Evolutionary conservation across 2,329 filamentous ascomycete genomes (phyloP).

Genomic region (Endothia cerciana): DNA sequence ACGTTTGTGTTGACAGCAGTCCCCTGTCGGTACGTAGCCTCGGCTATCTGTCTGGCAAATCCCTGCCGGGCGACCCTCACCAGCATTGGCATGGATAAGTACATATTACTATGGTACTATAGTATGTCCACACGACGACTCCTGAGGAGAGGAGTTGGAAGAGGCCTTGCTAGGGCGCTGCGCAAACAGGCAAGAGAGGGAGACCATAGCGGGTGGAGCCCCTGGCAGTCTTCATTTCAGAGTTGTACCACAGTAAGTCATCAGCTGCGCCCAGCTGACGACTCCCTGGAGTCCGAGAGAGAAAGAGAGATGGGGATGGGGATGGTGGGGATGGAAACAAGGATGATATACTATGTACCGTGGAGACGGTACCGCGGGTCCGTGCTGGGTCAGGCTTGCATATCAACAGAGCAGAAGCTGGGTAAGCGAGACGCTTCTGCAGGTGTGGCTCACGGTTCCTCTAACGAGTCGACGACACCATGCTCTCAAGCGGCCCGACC

Average conservation of each 20-base stretch:
- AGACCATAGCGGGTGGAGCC: conserved; percentile 7
- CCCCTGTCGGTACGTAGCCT: conserved; percentile 6
- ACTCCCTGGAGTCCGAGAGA: neutral
- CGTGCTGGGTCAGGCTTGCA: conserved; percentile 8
- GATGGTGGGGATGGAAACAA: neutral
- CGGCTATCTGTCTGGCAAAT: conserved; percentile 5
- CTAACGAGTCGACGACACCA: neutral
- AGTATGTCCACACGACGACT: neutral
- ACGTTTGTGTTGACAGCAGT: neutral
- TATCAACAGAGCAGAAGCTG: neutral
- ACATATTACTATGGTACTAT: conserved; percentile 1
- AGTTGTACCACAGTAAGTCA: neutral
- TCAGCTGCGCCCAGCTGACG: conserved; percentile 17
- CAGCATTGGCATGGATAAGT: neutral
- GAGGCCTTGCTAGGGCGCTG: neutral
- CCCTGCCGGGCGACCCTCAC: neutral
- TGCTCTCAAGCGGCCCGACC: neutral
- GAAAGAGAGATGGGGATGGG: neutral
- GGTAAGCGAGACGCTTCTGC: neutral
- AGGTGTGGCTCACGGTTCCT: neutral
- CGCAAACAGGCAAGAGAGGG: neutral
- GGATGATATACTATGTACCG: neutral
- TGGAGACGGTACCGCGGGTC: conserved; percentile 10
- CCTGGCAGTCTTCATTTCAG: conserved; percentile 5
- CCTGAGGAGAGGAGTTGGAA: neutral